phyloP scores from a whole-genome alignment of 768 basidiomycete genomes.

The Myochromella boudieri region DNA sequence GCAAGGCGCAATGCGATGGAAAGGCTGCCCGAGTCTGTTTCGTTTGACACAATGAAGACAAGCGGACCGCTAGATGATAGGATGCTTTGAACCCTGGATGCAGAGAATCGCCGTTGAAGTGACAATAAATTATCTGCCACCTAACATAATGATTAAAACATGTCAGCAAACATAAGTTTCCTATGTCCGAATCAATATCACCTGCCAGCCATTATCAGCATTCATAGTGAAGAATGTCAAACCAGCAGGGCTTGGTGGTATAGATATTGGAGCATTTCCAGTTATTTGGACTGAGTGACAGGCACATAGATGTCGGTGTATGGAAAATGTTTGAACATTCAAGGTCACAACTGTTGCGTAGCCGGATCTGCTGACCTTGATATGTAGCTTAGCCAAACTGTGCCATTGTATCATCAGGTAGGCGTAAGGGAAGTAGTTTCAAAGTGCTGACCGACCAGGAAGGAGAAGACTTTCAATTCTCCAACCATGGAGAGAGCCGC shows the following conservation, averaged over 20 bases:
- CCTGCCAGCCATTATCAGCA: conserved; percentile 4
- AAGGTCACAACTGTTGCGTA: conserved; percentile 23
- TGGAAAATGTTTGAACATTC: conserved; percentile 31
- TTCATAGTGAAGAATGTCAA: conserved; percentile 13
- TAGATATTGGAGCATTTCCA: conserved; percentile 7
- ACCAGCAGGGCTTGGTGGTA: conserved; percentile 7
- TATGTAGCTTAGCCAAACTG: conserved; percentile 39
- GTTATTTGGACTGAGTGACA: conserved; percentile 19
- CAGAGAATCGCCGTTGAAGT: too few relatives aligned
- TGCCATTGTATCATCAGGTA: not conserved
- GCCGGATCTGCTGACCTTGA: conserved; percentile 18
- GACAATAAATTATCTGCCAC: too few relatives aligned
- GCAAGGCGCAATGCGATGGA: conserved; percentile 66
- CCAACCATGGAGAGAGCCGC: conserved; percentile 72
- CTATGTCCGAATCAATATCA: too few relatives aligned
- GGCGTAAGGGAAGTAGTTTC: not conserved
- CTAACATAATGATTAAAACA: too few relatives aligned
- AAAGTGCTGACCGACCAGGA: conserved; percentile 62
- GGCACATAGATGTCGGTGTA: conserved; percentile 19
- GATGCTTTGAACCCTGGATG: conserved; percentile 66
- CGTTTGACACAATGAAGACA: conserved; percentile 52
- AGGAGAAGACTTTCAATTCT: conserved; percentile 53
- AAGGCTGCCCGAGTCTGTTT: conserved; percentile 30
- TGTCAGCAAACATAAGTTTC: too few relatives aligned
- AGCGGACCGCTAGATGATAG: conserved; percentile 55